A percentile compares a stretch with the other conserved stretches of the same genome.
Conservation (phyloP, 768 basidiomycete genomes). For the Leucocoprinus sp. region DNA sequence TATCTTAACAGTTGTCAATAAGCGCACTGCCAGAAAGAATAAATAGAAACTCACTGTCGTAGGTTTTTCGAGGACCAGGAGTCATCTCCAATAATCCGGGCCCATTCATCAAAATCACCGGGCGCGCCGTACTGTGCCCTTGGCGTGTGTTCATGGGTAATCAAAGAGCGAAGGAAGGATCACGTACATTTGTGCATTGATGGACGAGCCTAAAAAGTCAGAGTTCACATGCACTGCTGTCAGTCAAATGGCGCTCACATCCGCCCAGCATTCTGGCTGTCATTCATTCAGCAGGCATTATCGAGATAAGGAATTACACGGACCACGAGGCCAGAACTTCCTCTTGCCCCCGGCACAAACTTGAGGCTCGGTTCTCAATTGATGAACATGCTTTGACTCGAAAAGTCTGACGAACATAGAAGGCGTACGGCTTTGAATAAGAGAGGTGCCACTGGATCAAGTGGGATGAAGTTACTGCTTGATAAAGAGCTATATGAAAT, state of each 20-base stretch:
- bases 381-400: slow-evolving; percentile 37
- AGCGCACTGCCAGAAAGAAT: slow-evolving; percentile 6
- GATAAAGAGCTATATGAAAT: too few species aligned
- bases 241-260: slow-evolving; percentile 36
- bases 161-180: background rate
- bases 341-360: slow-evolving; percentile 32
- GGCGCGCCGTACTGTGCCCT: slow-evolving; percentile 64
- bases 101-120: slow-evolving; percentile 68
- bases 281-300: background rate
- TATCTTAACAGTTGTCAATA: slow-evolving; percentile 33
- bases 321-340: slow-evolving; percentile 61
- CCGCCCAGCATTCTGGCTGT: slow-evolving; percentile 61
- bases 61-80: slow-evolving; percentile 59
- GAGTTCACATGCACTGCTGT: background rate
- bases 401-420: slow-evolving; percentile 32
- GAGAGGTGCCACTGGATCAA: slow-evolving; percentile 33
- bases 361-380: slow-evolving; percentile 50
- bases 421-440: slow-evolving; percentile 34
- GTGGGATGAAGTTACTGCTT: too few species aligned
- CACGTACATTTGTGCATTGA: slow-evolving; percentile 52
- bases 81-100: slow-evolving; percentile 40
- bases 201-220: slow-evolving; percentile 42
- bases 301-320: slow-evolving; percentile 1
- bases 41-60: slow-evolving; percentile 25
- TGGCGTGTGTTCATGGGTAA: background rate